A percentile compares a stretch with the other conserved stretches of the same genome.
Conservation (phyloP, 257 asterid species). For the Dorcoceras hygrometricum region DNA sequence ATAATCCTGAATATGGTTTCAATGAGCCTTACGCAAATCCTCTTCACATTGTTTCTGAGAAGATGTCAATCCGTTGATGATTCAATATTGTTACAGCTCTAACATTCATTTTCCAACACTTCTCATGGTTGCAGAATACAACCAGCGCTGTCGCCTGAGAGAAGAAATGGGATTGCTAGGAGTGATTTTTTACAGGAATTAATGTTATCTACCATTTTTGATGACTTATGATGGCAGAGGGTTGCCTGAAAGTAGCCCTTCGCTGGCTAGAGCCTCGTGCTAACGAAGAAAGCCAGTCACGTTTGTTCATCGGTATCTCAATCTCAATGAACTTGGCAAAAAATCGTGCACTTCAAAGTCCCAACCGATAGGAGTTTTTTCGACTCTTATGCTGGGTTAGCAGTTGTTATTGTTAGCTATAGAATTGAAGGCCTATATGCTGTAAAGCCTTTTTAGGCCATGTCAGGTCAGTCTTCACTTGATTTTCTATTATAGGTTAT, state of each 20-base stretch:
- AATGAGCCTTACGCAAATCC: background rate
- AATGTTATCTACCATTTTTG: constrained; percentile 1
- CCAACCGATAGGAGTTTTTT: background rate
- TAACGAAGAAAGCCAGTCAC: background rate
- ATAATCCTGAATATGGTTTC: background rate
- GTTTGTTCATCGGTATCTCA: background rate
- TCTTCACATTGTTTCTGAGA: background rate
- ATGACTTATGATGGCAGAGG: background rate
- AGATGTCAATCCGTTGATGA: background rate
- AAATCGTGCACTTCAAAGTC: background rate
- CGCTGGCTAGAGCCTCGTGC: background rate
- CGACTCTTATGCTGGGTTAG: background rate
- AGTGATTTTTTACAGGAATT: constrained; percentile 4
- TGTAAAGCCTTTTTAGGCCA: background rate
- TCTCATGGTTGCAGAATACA: background rate
- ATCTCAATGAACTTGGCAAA: background rate
- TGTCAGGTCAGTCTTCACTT: background rate
- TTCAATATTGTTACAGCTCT: background rate
- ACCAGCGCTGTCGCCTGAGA: constrained; percentile 6
- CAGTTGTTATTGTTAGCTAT: background rate
- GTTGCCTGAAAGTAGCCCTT: background rate
- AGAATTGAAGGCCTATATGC: background rate
- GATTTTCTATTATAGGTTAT: background rate
- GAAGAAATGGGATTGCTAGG: constrained; percentile 7
- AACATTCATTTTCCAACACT: background rate